Conservation (phyloP, 441 rosid species). For the Hura crepitans region DNA sequence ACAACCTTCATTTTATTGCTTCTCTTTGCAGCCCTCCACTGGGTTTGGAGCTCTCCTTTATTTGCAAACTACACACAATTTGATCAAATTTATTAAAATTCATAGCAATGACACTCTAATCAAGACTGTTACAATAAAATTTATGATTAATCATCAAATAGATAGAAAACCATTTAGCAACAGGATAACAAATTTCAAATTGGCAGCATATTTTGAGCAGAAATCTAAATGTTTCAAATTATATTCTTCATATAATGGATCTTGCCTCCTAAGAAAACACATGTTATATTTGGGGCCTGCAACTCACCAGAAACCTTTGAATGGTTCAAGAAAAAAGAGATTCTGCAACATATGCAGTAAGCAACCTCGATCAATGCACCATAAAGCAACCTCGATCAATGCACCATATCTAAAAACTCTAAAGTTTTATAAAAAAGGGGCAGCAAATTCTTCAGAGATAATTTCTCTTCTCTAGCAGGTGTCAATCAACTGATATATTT, state of each 20-base stretch:
- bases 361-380: background rate
- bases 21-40: conserved; percentile 79
- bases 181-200: background rate
- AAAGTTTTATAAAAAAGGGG: background rate
- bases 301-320: conserved; percentile 4
- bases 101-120: conserved; percentile 8
- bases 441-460: background rate
- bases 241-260: background rate
- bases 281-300: background rate
- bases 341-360: background rate
- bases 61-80: conserved; percentile 62
- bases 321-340: background rate
- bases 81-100: conserved; percentile 20
- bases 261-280: background rate
- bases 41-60: conserved; percentile 67
- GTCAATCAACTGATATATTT: background rate
- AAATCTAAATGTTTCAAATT: background rate
- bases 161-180: background rate
- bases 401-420: background rate
- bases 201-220: background rate
- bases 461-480: background rate
- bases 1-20: conserved; percentile 81
- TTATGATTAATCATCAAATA: background rate
- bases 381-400: background rate
- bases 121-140: background rate